Evolutionary conservation across 2,329 filamentous ascomycete genomes (phyloP).

Genomic region (Aspergillus persii): DNA sequence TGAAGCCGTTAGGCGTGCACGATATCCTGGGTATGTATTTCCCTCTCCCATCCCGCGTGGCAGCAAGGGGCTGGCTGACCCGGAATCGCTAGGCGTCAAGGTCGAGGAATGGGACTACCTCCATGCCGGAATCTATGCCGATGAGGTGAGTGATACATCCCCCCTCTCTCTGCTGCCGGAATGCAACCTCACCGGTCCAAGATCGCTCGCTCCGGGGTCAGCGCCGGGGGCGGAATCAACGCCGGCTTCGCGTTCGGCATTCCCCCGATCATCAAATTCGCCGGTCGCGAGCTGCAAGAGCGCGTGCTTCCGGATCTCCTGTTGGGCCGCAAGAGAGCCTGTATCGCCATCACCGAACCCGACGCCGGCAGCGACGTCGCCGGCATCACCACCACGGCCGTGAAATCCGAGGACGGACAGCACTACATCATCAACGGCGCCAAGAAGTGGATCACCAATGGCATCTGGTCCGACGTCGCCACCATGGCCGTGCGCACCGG

Average conservation of each 20-base stretch:
- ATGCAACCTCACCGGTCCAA: conserved; percentile 22
- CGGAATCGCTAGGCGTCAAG: conserved; percentile 40
- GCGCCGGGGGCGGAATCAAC: conserved; percentile 64
- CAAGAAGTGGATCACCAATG: conserved; percentile 79
- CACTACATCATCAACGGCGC: conserved; percentile 70
- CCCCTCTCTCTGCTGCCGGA: background rate
- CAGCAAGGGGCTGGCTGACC: background rate
- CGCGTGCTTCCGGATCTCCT: conserved; percentile 67
- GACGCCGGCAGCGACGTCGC: conserved; percentile 72
- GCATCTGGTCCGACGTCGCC: conserved; percentile 66
- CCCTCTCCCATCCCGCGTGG: background rate
- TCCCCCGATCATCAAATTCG: conserved; percentile 69
- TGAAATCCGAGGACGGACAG: conserved; percentile 61
- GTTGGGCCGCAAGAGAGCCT: conserved; percentile 63
- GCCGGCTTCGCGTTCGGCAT: conserved; percentile 72
- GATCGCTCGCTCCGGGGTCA: conserved; percentile 64
- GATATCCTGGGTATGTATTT: conserved; percentile 58
- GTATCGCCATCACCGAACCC: conserved; percentile 78
- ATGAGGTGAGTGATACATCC: conserved; percentile 51
- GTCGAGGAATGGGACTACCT: conserved; percentile 74
- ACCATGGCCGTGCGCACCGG: conserved; percentile 74
- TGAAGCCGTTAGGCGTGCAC: conserved; percentile 64
- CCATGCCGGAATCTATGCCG: conserved; percentile 67
- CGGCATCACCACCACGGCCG: conserved; percentile 67
- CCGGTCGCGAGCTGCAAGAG: conserved; percentile 60